Evolutionary conservation across 164 flowering plant species (phyloP).

Genomic region (Vitis amurensis): DNA sequence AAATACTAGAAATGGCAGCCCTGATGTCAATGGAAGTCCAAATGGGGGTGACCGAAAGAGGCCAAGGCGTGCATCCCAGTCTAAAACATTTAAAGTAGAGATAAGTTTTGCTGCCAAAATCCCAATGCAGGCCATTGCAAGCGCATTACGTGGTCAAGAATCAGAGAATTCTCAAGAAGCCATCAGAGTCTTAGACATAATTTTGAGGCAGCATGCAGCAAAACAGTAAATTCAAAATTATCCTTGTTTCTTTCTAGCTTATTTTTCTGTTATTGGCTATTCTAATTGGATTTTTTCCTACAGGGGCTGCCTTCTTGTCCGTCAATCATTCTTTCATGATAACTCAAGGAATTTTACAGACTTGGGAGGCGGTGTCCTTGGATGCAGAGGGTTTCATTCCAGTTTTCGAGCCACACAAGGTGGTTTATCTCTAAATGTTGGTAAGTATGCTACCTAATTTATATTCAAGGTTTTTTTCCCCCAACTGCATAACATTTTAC

Average conservation of each 20-base stretch:
- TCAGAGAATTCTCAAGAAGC: conserved; percentile 89
- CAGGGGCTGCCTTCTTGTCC: conserved; percentile 95
- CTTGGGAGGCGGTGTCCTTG: conserved; percentile 84
- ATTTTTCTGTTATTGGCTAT: not conserved
- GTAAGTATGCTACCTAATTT: conserved; percentile 16
- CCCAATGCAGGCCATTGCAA: conserved; percentile 77
- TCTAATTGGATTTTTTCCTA: not conserved
- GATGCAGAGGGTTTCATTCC: conserved; percentile 88
- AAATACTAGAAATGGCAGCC: conserved; percentile 51
- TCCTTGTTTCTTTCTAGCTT: not conserved
- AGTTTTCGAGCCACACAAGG: conserved; percentile 81
- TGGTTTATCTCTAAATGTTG: conserved; percentile 84
- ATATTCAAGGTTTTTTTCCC: too few species aligned
- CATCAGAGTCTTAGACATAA: conserved; percentile 80
- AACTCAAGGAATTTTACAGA: conserved; percentile 58
- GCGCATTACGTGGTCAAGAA: conserved; percentile 84
- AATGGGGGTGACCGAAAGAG: conserved; percentile 67
- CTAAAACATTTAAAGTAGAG: conserved; percentile 76
- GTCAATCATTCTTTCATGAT: conserved; percentile 82
- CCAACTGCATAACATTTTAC: too few species aligned
- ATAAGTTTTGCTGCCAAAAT: conserved; percentile 87
- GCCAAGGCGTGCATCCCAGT: conserved; percentile 48
- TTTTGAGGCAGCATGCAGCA: conserved; percentile 90
- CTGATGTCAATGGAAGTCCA: conserved; percentile 52
- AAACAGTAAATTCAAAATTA: conserved; percentile 48